A percentile compares a stretch with the other conserved stretches of the same genome.
Conservation (phyloP, 177 flowering plant species). For the Vitis hybrid region DNA sequence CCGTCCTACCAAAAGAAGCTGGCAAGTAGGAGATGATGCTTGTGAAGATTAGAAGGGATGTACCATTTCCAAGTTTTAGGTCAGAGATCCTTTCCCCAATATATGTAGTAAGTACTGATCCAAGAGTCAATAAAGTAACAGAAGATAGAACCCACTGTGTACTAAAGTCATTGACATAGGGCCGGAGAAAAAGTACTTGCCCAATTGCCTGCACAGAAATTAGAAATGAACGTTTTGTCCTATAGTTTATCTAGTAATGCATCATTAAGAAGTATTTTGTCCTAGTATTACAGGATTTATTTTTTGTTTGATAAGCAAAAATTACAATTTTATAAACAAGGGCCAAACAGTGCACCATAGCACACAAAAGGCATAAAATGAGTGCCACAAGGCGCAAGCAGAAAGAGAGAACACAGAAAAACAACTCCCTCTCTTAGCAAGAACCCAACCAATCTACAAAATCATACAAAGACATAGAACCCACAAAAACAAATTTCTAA, state of each 20-base stretch:
- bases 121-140: constrained; percentile 81
- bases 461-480: too few species aligned
- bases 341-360: too few species aligned
- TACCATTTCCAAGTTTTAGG: constrained; percentile 98
- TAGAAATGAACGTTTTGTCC: background rate
- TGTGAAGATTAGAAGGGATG: constrained; percentile 94
- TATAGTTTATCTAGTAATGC: background rate
- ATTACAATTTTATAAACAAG: too few species aligned
- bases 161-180: constrained; percentile 92
- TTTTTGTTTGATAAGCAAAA: too few species aligned
- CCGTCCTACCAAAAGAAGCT: constrained; percentile 94
- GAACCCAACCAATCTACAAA: too few species aligned
- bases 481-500: too few species aligned
- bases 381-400: too few species aligned
- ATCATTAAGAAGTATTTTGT: background rate
- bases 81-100: constrained; percentile 93
- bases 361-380: too few species aligned
- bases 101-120: constrained; percentile 85
- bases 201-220: constrained; percentile 79
- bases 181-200: constrained; percentile 89
- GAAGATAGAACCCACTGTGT: constrained; percentile 88
- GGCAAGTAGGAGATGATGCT: constrained; percentile 96
- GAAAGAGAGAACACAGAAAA: too few species aligned
- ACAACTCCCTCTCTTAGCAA: too few species aligned
- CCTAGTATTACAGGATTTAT: too few species aligned